These are phyloP conservation scores for Abelmoschus esculentus DNA, from an alignment of 345 rosid genomes.

Conservation along the genomic window DNA sequence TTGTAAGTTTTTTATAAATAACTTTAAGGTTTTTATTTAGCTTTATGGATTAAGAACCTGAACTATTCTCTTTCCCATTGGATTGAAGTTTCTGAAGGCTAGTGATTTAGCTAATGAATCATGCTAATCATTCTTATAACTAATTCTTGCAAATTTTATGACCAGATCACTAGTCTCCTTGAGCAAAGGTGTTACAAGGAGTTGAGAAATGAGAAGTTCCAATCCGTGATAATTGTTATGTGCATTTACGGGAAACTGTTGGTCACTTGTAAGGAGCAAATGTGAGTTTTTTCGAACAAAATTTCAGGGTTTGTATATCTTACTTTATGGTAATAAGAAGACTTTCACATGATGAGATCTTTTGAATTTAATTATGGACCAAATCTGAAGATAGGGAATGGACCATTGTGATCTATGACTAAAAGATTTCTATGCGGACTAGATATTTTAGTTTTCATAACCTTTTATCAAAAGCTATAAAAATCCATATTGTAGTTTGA, in stretches of 20 bases:
- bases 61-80: background rate
- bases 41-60: background rate
- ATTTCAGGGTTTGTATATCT: background rate
- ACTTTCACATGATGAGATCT: background rate
- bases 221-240: conserved; percentile 69
- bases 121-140: background rate
- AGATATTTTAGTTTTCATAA: background rate
- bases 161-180: conserved; percentile 71
- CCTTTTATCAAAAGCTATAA: background rate
- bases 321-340: background rate
- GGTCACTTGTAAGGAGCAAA: conserved; percentile 84
- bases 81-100: background rate
- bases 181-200: conserved; percentile 99
- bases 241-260: conserved; percentile 79
- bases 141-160: conserved; percentile 18
- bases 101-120: background rate
- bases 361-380: background rate
- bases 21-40: background rate
- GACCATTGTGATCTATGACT: background rate
- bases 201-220: conserved; percentile 78
- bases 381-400: background rate
- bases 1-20: conserved; percentile 2
- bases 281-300: conserved; percentile 48
- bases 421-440: background rate
- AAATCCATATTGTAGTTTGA: background rate